Conservation (phyloP, 305 asterid genomes). For the Solanum chacoense region DNA sequence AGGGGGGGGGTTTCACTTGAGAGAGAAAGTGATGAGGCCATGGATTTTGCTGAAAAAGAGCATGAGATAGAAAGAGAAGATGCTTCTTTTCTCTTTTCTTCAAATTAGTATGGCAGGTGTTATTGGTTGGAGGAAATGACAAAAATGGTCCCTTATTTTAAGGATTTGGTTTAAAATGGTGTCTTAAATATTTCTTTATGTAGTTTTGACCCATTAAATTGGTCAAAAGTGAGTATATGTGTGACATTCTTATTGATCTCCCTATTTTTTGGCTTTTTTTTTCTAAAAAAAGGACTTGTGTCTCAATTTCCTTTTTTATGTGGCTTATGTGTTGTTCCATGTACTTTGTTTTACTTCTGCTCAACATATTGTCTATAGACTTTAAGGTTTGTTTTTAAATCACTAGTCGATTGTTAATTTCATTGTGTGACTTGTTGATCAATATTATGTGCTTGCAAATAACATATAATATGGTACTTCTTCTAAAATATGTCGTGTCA, state of each 20-base stretch:
- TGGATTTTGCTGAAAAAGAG: conserved; percentile 32
- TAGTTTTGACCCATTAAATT: neutral
- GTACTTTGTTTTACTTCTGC: neutral
- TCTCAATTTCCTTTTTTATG: neutral
- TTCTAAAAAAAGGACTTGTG: neutral
- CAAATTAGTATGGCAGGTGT: conserved; percentile 34
- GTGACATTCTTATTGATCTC: neutral
- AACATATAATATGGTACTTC: neutral
- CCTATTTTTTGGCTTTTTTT: too few species aligned
- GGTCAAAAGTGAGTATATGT: neutral
- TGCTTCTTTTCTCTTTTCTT: conserved; percentile 13
- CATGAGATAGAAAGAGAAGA: conserved; percentile 13
- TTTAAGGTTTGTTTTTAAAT: neutral
- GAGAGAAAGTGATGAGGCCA: conserved; percentile 4
- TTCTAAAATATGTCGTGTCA: neutral
- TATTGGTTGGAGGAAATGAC: conserved; percentile 8
- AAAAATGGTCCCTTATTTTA: neutral
- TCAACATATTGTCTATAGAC: neutral
- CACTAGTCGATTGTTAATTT: neutral
- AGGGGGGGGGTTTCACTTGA: neutral
- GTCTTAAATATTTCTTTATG: neutral
- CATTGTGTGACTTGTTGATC: neutral
- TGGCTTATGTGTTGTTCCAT: neutral
- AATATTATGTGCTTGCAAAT: neutral
- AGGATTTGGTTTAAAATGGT: neutral